These are phyloP conservation scores for Eimeria acervulina DNA, from an alignment of 169 alveolate species.

Conservation along the genomic window DNA sequence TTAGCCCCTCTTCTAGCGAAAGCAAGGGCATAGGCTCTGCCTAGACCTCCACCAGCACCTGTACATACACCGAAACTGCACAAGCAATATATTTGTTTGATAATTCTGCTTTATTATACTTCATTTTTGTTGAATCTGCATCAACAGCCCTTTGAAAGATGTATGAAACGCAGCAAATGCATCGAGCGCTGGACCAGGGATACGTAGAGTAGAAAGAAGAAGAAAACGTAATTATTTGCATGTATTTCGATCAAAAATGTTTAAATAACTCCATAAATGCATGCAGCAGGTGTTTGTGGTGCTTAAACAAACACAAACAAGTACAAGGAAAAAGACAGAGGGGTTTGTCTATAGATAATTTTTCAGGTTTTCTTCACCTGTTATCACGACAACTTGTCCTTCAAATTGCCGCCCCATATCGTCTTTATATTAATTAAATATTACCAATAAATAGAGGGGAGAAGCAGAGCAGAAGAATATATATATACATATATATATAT, in stretches of 20 bases:
- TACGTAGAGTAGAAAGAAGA: neutral
- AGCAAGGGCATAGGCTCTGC: conserved; percentile 92
- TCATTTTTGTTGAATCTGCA: too few species aligned
- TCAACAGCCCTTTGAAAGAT: too few species aligned
- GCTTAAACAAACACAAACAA: neutral
- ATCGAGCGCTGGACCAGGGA: neutral
- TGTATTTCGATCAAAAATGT: too few species aligned
- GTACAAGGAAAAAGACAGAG: neutral
- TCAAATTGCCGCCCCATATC: conserved; percentile 86
- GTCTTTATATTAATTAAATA: neutral
- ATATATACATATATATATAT: too few species aligned
- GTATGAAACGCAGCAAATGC: too few species aligned
- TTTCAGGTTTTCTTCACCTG: conserved; percentile 29
- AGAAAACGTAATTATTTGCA: neutral
- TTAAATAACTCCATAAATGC: too few species aligned
- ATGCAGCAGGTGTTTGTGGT: neutral
- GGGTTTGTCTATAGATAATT: neutral
- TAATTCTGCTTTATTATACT: neutral
- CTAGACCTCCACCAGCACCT: conserved; percentile 95
- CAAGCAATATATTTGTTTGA: neutral
- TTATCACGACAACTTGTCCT: conserved; percentile 88
- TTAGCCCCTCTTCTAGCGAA: conserved; percentile 94
- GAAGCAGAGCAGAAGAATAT: too few species aligned
- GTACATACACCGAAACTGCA: neutral
- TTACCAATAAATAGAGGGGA: too few species aligned